Evolutionary conservation across 2,329 filamentous ascomycete species (phyloP), one percentile per base, ranked within the genome.

Genomic region (Pseudonectria foliicola): DNA sequence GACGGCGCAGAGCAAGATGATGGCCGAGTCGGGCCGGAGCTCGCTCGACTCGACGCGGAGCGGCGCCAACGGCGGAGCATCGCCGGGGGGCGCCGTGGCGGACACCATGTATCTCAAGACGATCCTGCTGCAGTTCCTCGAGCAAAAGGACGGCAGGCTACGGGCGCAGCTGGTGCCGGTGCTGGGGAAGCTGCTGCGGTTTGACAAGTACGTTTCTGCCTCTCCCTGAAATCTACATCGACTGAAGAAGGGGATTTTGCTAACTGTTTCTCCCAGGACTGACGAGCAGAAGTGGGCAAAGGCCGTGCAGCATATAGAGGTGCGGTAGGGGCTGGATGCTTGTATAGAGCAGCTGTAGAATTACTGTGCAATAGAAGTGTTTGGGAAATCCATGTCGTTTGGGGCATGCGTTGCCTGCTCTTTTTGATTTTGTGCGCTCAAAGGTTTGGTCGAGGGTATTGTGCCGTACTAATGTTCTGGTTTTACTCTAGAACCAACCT

Each of bases 261-360:
- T 32, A 49, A 42, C 54, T 48, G 34, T 49, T 43, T 29, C 14
- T 14, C n/a, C n/a, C 31, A 73, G 70, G 42, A 49, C 60, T 21
- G 88, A 95, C 48, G 84, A 92, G 62, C 81, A 92, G 61, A 90
- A 86, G 61, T 94, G 87, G 86, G 77, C 82, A 61, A 75, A 80
- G 13, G 87, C 83, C 3, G 80, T 94, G 12, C 70, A 75, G 40
- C 67, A 72, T 34, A 63, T 71, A 25, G 61, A 57, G 12, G 59
- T 57, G 28, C 52, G 60, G 33, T 62, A 48, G 46, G 11, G 33
- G 14, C 18, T n/a, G 15, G 29, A 4, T 21, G 18, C 5, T 21
- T 21, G 18, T 21, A 21, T 21, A 21, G 18, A 21, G 18, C 18
- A 21, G 18, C 18, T 21, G 18, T 21, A 21, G 18, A 21, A 21